phyloP scores from a whole-genome alignment of 208 protist species.

The Acanthamoeba comandoni region DNA sequence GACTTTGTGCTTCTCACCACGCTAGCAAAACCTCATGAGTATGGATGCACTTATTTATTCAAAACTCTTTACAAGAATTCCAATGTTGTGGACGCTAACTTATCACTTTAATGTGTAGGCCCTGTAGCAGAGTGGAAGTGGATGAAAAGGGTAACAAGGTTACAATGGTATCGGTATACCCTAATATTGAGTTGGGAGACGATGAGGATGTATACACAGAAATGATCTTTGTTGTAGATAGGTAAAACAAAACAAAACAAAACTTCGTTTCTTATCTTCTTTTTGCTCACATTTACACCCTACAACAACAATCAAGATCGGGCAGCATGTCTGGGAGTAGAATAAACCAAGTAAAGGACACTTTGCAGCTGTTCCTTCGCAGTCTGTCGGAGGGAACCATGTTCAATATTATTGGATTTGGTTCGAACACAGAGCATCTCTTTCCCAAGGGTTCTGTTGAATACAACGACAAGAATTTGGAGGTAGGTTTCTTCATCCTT shows the following conservation, averaged over 20 bases:
- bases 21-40: conserved; percentile 60
- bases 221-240: conserved; percentile 76
- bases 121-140: conserved; percentile 49
- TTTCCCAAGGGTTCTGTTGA: conserved; percentile 15
- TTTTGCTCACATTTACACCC: too few relatives aligned
- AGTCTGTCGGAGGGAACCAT: conserved; percentile 49
- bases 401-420: conserved; percentile 80
- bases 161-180: conserved; percentile 72
- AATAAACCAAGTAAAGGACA: conserved; percentile 73
- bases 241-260: background rate
- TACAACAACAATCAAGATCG: background rate
- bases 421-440: conserved; percentile 43
- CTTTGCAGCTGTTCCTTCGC: conserved; percentile 76
- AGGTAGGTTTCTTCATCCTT: background rate
- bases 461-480: conserved; percentile 72
- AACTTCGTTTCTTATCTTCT: too few relatives aligned
- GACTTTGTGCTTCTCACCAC: conserved; percentile 61
- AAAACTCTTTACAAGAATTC: background rate
- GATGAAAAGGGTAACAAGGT: conserved; percentile 55
- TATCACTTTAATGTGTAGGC: background rate
- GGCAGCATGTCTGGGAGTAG: conserved; percentile 74
- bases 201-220: conserved; percentile 75
- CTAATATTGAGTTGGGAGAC: conserved; percentile 67
- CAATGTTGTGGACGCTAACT: background rate
- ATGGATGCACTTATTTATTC: background rate